Evolutionary conservation across 176 grass and related monocot genomes (phyloP).

Genomic region (Triticum dicoccoides): DNA sequence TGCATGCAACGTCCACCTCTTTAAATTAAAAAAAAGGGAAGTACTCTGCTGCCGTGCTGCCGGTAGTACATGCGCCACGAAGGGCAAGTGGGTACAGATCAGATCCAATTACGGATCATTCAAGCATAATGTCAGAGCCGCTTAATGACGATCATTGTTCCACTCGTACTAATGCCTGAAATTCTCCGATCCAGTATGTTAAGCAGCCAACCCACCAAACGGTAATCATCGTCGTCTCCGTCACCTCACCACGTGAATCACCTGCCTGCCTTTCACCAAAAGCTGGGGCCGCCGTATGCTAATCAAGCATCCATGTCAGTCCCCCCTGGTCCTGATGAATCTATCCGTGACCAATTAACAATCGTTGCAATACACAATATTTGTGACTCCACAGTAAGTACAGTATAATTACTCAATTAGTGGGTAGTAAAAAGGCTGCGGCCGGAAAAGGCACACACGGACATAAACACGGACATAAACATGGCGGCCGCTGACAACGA

Average conservation of each 20-base stretch:
- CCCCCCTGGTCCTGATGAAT: too few relatives aligned
- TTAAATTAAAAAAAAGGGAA: neutral
- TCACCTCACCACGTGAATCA: slow-evolving; percentile 10
- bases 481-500: too few relatives aligned
- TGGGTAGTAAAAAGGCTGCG: too few relatives aligned
- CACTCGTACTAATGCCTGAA: neutral
- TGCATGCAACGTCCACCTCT: too few relatives aligned
- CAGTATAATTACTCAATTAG: too few relatives aligned
- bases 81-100: neutral
- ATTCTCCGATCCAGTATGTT: neutral
- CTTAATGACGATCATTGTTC: neutral
- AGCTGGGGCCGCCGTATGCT: neutral
- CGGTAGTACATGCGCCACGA: neutral
- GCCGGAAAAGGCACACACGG: too few relatives aligned
- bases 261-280: neutral
- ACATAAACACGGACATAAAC: too few relatives aligned
- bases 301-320: too few relatives aligned
- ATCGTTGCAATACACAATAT: too few relatives aligned
- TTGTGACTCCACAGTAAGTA: too few relatives aligned
- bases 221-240: neutral
- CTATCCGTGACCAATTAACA: too few relatives aligned
- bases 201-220: neutral
- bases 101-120: neutral
- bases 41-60: neutral
- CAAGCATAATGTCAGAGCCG: neutral